phyloP scores from a whole-genome alignment of 495 filamentous ascomycete species.

The Pseudotulostoma volvatum region DNA sequence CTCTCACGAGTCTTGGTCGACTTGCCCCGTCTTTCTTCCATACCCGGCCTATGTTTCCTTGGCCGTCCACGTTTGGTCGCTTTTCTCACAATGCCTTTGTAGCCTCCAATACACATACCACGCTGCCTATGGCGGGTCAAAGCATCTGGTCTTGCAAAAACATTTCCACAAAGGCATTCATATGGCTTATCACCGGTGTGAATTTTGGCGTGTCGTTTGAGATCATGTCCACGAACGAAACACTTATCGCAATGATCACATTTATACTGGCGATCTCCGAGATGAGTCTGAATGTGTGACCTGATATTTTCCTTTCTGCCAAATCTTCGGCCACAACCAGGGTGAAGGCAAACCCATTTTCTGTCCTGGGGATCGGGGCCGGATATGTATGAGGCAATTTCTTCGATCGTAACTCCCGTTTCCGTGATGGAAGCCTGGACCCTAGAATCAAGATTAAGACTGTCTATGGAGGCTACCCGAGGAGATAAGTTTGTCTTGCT shows the following conservation, averaged over 20 bases:
- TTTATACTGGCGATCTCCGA: slow-evolving; percentile 83
- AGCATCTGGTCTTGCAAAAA: slow-evolving; percentile 86
- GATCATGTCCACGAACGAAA: slow-evolving; percentile 91
- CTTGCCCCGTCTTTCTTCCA: slow-evolving; percentile 54
- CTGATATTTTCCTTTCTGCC: slow-evolving; percentile 95
- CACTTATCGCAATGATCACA: slow-evolving; percentile 82
- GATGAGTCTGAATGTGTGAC: slow-evolving; percentile 91
- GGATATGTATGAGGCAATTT: slow-evolving; percentile 70
- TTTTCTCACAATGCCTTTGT: slow-evolving; percentile 65
- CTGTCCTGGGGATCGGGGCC: slow-evolving; percentile 55
- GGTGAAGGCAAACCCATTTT: slow-evolving; percentile 76
- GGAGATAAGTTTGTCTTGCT: slow-evolving; percentile 19
- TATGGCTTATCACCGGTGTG: slow-evolving; percentile 89
- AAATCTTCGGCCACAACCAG: slow-evolving; percentile 69
- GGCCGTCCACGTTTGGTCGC: slow-evolving; percentile 49
- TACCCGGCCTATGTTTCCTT: slow-evolving; percentile 44
- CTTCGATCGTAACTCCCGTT: slow-evolving; percentile 73
- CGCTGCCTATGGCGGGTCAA: slow-evolving; percentile 85
- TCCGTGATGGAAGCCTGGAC: slow-evolving; percentile 38
- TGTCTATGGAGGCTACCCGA: slow-evolving; percentile 24
- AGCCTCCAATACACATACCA: slow-evolving; percentile 85
- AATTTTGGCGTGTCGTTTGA: slow-evolving; percentile 93
- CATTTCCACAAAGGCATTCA: slow-evolving; percentile 75
- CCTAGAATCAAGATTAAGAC: slow-evolving; percentile 30
- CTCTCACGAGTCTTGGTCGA: slow-evolving; percentile 32